Evolutionary conservation across 164 flowering plant genomes (phyloP).

Genomic region (Umbellularia californica): DNA sequence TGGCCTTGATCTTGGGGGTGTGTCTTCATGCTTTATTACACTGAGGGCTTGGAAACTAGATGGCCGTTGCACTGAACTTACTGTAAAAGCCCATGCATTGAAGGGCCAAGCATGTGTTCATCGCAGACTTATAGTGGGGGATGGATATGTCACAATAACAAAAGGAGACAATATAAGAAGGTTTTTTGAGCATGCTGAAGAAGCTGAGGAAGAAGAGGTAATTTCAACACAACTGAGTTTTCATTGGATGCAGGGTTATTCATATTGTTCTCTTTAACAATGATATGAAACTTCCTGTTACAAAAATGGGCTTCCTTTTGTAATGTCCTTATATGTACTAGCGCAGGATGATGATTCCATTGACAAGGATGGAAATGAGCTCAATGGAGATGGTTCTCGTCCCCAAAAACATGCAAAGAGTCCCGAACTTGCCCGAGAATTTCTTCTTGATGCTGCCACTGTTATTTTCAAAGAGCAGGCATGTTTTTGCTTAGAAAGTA

Average conservation of each 20-base stretch:
- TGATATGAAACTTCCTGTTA: neutral
- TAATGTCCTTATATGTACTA: neutral
- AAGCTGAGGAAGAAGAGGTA: constrained; percentile 99
- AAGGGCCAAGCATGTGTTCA: constrained; percentile 94
- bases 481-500: constrained; percentile 11
- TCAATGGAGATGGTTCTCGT: constrained; percentile 96
- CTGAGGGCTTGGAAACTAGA: constrained; percentile 85
- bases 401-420: constrained; percentile 99
- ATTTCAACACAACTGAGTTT: neutral
- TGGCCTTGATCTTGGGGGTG: constrained; percentile 76
- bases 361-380: constrained; percentile 94
- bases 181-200: constrained; percentile 99
- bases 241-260: neutral
- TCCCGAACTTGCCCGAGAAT: constrained; percentile 99
- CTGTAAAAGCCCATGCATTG: constrained; percentile 95
- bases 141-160: constrained; percentile 82
- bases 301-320: neutral
- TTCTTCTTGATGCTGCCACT: constrained; percentile 96
- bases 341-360: constrained; percentile 90
- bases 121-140: constrained; percentile 88
- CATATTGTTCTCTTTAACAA: neutral
- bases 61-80: constrained; percentile 84
- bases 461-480: constrained; percentile 98
- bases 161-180: constrained; percentile 81
- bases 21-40: constrained; percentile 81